These are phyloP conservation scores for Hawksworthiomyces lignivorus DNA, from an alignment of 2,329 filamentous ascomycete genomes.

Conservation along the genomic window DNA sequence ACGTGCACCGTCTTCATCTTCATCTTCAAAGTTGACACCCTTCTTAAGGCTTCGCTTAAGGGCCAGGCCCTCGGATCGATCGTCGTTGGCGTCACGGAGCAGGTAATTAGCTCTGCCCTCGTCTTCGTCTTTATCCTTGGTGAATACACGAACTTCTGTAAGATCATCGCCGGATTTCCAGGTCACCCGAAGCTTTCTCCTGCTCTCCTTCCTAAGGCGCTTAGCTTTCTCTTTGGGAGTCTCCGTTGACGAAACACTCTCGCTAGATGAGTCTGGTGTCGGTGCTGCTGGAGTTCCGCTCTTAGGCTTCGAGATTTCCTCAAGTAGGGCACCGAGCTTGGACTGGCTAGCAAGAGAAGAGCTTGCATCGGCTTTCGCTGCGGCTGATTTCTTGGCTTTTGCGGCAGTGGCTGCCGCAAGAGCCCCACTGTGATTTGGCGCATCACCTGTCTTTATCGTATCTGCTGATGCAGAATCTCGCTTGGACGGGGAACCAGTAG, in stretches of 20 bases:
- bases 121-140: slow-evolving; percentile 67
- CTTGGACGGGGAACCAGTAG: slow-evolving; percentile 2
- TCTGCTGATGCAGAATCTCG: background rate
- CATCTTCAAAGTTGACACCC: slow-evolving; percentile 34
- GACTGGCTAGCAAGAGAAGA: slow-evolving; percentile 28
- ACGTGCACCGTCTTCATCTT: slow-evolving; percentile 40
- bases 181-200: slow-evolving; percentile 60
- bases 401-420: background rate
- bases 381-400: slow-evolving; percentile 19
- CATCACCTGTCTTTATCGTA: background rate
- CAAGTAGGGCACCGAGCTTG: slow-evolving; percentile 47
- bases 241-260: slow-evolving; percentile 42
- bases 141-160: slow-evolving; percentile 60
- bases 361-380: slow-evolving; percentile 20
- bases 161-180: slow-evolving; percentile 64
- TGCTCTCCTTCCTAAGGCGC: slow-evolving; percentile 63
- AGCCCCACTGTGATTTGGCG: background rate
- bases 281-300: slow-evolving; percentile 33
- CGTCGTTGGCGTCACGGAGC: slow-evolving; percentile 64
- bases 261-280: slow-evolving; percentile 32
- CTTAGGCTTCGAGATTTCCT: slow-evolving; percentile 43
- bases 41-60: slow-evolving; percentile 47
- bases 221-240: slow-evolving; percentile 60
- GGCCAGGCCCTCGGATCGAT: slow-evolving; percentile 65
- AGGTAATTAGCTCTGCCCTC: slow-evolving; percentile 59